Base-by-base conservation (phyloP, 2,329 filamentous ascomycete genomes). In the Purpureocillium takamizusanense region DNA sequence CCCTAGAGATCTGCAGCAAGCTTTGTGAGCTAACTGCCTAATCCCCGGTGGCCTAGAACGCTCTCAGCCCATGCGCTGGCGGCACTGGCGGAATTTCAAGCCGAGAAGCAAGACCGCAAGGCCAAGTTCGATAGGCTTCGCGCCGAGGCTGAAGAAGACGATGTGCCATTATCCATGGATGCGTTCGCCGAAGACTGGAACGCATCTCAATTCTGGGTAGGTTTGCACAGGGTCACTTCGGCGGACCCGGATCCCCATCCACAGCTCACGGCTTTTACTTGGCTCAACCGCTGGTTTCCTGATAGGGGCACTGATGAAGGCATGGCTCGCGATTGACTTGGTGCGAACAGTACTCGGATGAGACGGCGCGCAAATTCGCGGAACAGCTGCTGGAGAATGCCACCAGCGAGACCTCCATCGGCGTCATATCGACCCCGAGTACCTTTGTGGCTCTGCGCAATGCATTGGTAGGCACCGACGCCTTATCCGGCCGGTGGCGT, bases 111-210 rank as follows among this genome's bases (percentile, higher is more conserved):
- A 55, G 72, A 72, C 12, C 72, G 74, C 41, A 67, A 71, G 42
- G 74, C 79, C 51, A 72, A 75, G 36, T 86, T 90, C 47, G 77
- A 84, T 55, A 71, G 78, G 44, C 65, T 90, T 37, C 79, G 79
- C 59, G 63, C 66, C 10, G 66, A 70, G 28, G 76, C 78, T 1
- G 80, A 84, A 52, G 63, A 84, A 52, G 63, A 72, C 34, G 66
- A 71, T 21, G 40, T 46, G 25, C 55, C 57, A 30, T 44, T 74
- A 39, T 67, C 63, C 13, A 90, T 90, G 75, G 76, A 83, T 23
- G 66, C 73, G 2, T 92, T 90, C 51, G 69, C 70, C 1, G 86
- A 90, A 60, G 81, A 90, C 58, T 92, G 86, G 86, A 86, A 89
- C 53, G 75, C 82, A 52, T 83, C 76, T 44, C 85, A 90, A 60